These are phyloP conservation scores for Tricholoma saponaceum DNA, from an alignment of 768 basidiomycete genomes.

Conservation along the genomic window DNA sequence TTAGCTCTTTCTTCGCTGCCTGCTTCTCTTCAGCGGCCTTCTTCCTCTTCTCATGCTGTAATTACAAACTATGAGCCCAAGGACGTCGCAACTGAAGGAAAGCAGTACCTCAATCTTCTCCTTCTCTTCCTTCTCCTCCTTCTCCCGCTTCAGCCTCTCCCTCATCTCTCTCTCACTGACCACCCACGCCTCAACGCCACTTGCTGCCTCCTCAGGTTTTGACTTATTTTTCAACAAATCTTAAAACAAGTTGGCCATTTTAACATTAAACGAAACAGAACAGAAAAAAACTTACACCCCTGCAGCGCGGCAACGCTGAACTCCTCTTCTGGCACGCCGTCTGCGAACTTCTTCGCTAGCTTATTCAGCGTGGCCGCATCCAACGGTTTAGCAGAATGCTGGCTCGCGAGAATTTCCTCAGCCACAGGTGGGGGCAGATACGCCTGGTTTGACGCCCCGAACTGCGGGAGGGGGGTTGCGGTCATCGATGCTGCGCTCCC, in stretches of 20 bases:
- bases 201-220: slow-evolving; percentile 71
- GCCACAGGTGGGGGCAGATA: slow-evolving; percentile 65
- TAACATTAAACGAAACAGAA: background rate
- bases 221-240: slow-evolving; percentile 84
- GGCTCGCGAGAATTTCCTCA: slow-evolving; percentile 51
- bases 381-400: slow-evolving; percentile 63
- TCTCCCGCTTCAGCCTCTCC: slow-evolving; percentile 70
- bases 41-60: slow-evolving; percentile 44
- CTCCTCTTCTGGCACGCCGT: slow-evolving; percentile 78
- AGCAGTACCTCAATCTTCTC: slow-evolving; percentile 61
- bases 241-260: slow-evolving; percentile 20
- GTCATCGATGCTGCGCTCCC: slow-evolving; percentile 13
- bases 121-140: slow-evolving; percentile 64
- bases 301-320: slow-evolving; percentile 89
- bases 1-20: slow-evolving; percentile 56
- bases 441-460: slow-evolving; percentile 54
- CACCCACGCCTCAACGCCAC: slow-evolving; percentile 69
- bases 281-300: slow-evolving; percentile 63
- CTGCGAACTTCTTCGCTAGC: slow-evolving; percentile 79
- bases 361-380: slow-evolving; percentile 57
- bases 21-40: slow-evolving; percentile 55
- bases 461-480: slow-evolving; percentile 30
- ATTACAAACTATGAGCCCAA: slow-evolving; percentile 1
- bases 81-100: slow-evolving; percentile 1
- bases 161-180: slow-evolving; percentile 68